Evolutionary conservation across 768 basidiomycete genomes (phyloP), one percentile per base, ranked within the genome.

Genomic region (Trichaptum fuscoviolaceum): DNA sequence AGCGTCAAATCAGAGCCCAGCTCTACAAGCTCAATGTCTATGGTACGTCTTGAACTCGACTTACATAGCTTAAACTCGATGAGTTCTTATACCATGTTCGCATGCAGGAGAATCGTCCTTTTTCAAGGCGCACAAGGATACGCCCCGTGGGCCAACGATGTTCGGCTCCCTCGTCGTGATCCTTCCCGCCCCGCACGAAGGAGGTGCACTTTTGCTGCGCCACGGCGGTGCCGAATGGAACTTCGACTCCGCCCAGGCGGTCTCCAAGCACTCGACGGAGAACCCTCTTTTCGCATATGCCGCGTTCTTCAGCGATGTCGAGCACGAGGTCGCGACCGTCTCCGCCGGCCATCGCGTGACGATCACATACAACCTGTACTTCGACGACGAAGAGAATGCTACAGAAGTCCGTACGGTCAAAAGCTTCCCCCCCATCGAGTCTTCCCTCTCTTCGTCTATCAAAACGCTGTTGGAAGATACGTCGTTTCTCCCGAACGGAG

Each of bases 101-200:
- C n/a, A 9, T 63, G 4, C 63, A 82, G 82, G 76, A 0, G 70
- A 77, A 60, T 83, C 75, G 10, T 78, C 78, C 0, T 84, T 83
- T 70, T 85, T 85, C 77, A 83, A 83, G 68, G 57, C 80, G 0
- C 84, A 84, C 68, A 76, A 79, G 57, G 85, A 85, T 66, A 84
- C 84, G 0, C 83, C 82, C 6, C 78, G 80, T 8, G 70, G 73
- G 8, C 73, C 75, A 8, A 69, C 70, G 27, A 84, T 85, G 79
- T 81, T 87, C 42, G 84, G 82, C 0, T 85, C 85, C 1, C 77
- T 87, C 9, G 80, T 85, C 0, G 68, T 85, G 35, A 77, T 82
- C n/a, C 78, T 84, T 63, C 84, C 84, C 18, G 80, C 80, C 0
- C 24, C 69, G 0, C 80, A 85, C 68, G 74, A 81, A 65, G 84